Evolutionary conservation across 148 eudicot species (phyloP), one percentile per base, ranked within the genome.

Genomic region (Selenicereus undatus): DNA sequence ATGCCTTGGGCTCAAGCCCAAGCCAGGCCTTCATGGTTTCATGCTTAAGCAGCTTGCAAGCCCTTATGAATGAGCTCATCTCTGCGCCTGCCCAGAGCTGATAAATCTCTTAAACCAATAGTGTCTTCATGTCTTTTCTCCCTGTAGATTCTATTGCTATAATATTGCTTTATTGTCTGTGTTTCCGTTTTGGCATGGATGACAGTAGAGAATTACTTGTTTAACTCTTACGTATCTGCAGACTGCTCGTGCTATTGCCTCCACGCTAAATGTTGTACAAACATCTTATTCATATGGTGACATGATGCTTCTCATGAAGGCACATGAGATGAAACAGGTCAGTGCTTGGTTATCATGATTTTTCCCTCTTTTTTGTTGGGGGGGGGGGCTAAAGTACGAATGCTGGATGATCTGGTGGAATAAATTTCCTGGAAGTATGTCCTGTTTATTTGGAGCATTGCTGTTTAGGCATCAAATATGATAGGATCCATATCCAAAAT

Each of bases 201-300:
- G 22, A 43, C 22, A 13, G 66, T 58, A 2, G 75, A 32, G 78
- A 26, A 78, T 21, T 12, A 17, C 60, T 77, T 42, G 21, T 64
- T 70, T 73, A 54, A 54, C 71, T 32, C 36, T 76, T 36, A 74
- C 26, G 27, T 77, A 17, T 71, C n/a, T 81, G 83, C 94, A 94
- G 97, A 94, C 98, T 75, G 83, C 90, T 76, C 83, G 72, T 85
- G 90, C 86, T 65, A 89, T 93, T 82, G 93, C 93, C 16, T 82
- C 83, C 73, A 83, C 93, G 39, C 88, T 92, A 79, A 94, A 94
- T 83, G 92, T 91, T 73, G 86, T 87, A 71, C 95, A 89, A 82
- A 91, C 98, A 82, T 90, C 91, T n/a, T 87, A 89, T 87, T 84
- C 93, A 17, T 91, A 88, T 82, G 97, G 91, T 64, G 98, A 94